Evolutionary conservation across 345 rosid species (phyloP).

Genomic region (Linum tenue): DNA sequence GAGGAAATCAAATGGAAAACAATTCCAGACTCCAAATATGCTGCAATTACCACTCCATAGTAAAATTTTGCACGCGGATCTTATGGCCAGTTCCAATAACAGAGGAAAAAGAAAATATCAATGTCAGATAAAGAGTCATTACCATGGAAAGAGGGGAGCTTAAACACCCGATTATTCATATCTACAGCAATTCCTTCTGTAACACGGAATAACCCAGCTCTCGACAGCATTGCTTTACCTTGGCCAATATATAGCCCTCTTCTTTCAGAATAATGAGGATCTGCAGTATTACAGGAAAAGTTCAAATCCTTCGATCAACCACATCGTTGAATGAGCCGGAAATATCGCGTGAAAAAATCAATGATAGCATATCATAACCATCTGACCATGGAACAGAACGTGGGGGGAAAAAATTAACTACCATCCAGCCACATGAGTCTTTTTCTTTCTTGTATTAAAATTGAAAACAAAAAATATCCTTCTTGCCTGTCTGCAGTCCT

Average conservation of each 20-base stretch:
- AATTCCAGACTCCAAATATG: not conserved
- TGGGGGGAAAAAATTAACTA: not conserved
- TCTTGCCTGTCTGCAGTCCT: constrained; percentile 66
- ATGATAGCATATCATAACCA: not conserved
- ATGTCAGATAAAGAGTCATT: constrained; percentile 15
- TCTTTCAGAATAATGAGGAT: constrained; percentile 67
- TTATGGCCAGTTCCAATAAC: not conserved
- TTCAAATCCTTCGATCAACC: constrained; percentile 18
- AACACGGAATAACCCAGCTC: constrained; percentile 90
- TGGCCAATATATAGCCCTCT: constrained; percentile 81
- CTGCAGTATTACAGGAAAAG: constrained; percentile 34
- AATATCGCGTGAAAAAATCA: not conserved
- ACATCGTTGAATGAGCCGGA: constrained; percentile 5
- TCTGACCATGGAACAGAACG: not conserved
- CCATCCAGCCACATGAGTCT: not conserved
- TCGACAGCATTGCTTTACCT: constrained; percentile 81
- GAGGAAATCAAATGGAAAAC: not conserved
- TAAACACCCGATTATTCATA: constrained; percentile 64
- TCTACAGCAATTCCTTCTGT: constrained; percentile 76
- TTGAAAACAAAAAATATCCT: not conserved
- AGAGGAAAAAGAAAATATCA: not conserved
- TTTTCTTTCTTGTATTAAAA: not conserved
- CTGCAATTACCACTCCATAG: constrained; percentile 6
- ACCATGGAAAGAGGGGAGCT: constrained; percentile 78
- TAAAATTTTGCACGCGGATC: not conserved